Percentiles rank a stretch among this genome's conserved stretches.
phyloP scores from a whole-genome alignment of 345 rosid genomes.

The Capsella bursapastoris region DNA sequence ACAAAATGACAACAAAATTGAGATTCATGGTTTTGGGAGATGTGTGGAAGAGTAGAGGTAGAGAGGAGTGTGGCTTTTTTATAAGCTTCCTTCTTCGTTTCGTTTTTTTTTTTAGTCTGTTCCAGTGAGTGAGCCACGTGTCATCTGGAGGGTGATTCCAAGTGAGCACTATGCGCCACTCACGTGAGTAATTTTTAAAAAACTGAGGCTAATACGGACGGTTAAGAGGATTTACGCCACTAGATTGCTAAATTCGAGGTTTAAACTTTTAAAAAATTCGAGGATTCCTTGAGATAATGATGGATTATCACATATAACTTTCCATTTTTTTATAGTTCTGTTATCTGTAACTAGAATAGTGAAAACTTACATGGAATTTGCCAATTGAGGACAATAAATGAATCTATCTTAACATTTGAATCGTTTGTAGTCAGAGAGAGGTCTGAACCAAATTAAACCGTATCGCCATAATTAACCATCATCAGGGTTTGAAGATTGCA shows the following conservation, averaged over 20 bases:
- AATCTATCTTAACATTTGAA: slow-evolving; percentile 6
- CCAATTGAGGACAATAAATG: slow-evolving; percentile 20
- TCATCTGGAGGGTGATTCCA: background rate
- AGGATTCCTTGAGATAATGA: slow-evolving; percentile 4
- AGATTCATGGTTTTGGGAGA: background rate
- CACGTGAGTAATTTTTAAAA: slow-evolving; percentile 15
- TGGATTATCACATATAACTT: slow-evolving; percentile 32
- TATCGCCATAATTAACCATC: background rate
- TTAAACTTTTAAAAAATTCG: background rate
- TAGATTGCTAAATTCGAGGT: slow-evolving; percentile 37
- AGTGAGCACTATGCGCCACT: slow-evolving; percentile 8
- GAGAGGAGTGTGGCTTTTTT: slow-evolving; percentile 25
- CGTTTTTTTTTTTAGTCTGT: too few relatives aligned
- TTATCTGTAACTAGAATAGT: slow-evolving; percentile 11
- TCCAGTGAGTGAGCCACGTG: slow-evolving; percentile 25
- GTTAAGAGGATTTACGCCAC: slow-evolving; percentile 38
- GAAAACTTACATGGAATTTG: background rate
- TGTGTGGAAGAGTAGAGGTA: background rate
- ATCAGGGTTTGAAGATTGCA: too few relatives aligned
- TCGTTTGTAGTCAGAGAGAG: too few relatives aligned
- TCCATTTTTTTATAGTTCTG: slow-evolving; percentile 11
- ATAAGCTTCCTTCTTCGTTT: slow-evolving; percentile 4
- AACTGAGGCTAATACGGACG: background rate
- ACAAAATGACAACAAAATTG: slow-evolving; percentile 17
- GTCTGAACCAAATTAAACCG: background rate